These are phyloP conservation scores for Myotisia sp. DNA, from an alignment of 2,329 filamentous ascomycete species.

Conservation along the genomic window DNA sequence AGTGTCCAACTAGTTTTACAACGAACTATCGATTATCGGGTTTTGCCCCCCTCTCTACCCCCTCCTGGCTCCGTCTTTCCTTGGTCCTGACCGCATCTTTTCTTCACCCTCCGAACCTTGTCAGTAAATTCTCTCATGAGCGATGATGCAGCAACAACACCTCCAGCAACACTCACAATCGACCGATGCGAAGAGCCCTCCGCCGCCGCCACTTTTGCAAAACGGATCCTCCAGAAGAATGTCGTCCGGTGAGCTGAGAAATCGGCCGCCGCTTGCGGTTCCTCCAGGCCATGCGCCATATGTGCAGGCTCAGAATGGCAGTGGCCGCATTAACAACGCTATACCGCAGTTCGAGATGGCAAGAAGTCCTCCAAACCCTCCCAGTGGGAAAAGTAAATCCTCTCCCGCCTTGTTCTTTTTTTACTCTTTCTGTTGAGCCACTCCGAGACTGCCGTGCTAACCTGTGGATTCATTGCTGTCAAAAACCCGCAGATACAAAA, in stretches of 20 bases:
- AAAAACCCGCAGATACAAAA: constrained; percentile 55
- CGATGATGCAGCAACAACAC: constrained; percentile 10
- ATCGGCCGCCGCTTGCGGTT: constrained; percentile 26
- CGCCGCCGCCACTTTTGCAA: constrained; percentile 14
- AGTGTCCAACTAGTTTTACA: too few relatives aligned
- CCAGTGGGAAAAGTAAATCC: constrained; percentile 28
- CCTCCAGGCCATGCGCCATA: constrained; percentile 20
- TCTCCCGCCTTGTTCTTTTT: constrained; percentile 4
- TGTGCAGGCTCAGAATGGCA: constrained; percentile 30
- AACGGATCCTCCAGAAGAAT: too few relatives aligned
- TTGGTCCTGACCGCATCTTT: too few relatives aligned
- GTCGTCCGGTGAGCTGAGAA: constrained; percentile 27
- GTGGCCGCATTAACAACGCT: constrained; percentile 27
- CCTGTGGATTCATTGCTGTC: neutral
- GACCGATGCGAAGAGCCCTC: constrained; percentile 5
- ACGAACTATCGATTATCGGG: too few relatives aligned
- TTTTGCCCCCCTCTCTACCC: too few relatives aligned
- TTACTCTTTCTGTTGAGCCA: constrained; percentile 3
- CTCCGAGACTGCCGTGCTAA: neutral
- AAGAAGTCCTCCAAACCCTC: constrained; percentile 32
- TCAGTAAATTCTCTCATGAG: too few relatives aligned
- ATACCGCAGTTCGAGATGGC: constrained; percentile 29
- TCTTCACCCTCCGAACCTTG: too few relatives aligned
- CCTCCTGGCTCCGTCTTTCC: too few relatives aligned
- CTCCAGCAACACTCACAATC: constrained; percentile 4